Percentiles rank a stretch among this genome's conserved stretches.
phyloP scores from a whole-genome alignment of 2,329 filamentous ascomycete species.

The Pestalotiopsis sp. region DNA sequence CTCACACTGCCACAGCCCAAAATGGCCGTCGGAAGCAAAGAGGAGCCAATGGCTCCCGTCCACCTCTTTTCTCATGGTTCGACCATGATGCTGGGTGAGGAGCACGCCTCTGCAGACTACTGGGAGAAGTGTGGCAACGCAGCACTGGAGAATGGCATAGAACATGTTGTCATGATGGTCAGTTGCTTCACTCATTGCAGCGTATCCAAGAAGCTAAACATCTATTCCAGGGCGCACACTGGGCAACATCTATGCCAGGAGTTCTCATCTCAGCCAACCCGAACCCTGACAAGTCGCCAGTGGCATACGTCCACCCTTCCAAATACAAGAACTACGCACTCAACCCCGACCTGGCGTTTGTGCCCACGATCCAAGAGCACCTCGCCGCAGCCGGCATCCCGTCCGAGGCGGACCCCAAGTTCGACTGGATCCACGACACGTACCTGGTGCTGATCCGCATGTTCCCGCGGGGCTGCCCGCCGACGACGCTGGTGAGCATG shows the following conservation, averaged over 20 bases:
- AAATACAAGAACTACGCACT: constrained; percentile 67
- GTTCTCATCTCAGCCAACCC: constrained; percentile 66
- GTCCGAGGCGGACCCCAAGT: constrained; percentile 52
- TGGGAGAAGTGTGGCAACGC: constrained; percentile 69
- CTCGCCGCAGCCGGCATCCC: constrained; percentile 56
- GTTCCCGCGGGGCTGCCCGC: constrained; percentile 67
- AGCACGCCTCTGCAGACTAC: constrained; percentile 62
- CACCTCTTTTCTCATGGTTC: constrained; percentile 73
- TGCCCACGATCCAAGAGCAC: constrained; percentile 50
- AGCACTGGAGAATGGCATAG: constrained; percentile 59
- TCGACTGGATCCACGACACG: constrained; percentile 75
- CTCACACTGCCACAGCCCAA: not conserved
- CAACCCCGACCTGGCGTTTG: constrained; percentile 58
- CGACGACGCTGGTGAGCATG: constrained; percentile 57
- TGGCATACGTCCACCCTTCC: constrained; percentile 66
- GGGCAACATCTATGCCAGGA: constrained; percentile 58
- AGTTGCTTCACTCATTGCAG: constrained; percentile 3
- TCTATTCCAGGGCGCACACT: constrained; percentile 70
- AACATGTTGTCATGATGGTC: constrained; percentile 69
- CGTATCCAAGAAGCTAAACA: not conserved
- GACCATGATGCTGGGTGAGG: constrained; percentile 72
- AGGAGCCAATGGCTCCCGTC: constrained; percentile 49
- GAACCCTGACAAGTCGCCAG: constrained; percentile 61
- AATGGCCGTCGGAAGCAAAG: constrained; percentile 19
- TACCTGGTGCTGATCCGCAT: constrained; percentile 71